These are phyloP conservation scores for Aspergillus cristatus DNA, from an alignment of 495 filamentous ascomycete genomes.

Conservation along the genomic window DNA sequence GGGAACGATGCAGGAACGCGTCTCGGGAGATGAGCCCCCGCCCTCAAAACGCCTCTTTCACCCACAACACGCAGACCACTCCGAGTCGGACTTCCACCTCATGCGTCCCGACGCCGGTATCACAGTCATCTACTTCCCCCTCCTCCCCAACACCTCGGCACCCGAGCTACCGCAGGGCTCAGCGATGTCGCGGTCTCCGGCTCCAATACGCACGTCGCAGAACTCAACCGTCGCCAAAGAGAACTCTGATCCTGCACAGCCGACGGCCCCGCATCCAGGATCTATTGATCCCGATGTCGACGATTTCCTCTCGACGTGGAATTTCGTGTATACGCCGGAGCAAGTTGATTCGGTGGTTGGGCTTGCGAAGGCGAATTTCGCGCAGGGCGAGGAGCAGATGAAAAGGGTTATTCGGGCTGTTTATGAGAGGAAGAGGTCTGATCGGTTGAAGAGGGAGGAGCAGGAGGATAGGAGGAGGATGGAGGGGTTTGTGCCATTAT, in stretches of 20 bases:
- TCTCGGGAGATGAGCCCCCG: slow-evolving; percentile 51
- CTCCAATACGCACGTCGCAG: slow-evolving; percentile 12
- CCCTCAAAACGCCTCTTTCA: slow-evolving; percentile 51
- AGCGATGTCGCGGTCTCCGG: slow-evolving; percentile 14
- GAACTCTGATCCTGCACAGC: slow-evolving; percentile 11
- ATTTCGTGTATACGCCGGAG: slow-evolving; percentile 85
- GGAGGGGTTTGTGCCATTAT: slow-evolving; percentile 33
- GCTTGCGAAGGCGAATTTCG: slow-evolving; percentile 79
- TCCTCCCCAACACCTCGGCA: slow-evolving; percentile 61
- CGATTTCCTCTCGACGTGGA: slow-evolving; percentile 93
- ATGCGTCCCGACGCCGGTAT: slow-evolving; percentile 74
- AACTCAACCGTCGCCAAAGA: slow-evolving; percentile 5
- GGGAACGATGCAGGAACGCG: slow-evolving; percentile 64
- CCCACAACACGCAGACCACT: slow-evolving; percentile 18
- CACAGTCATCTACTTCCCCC: slow-evolving; percentile 82
- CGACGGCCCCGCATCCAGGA: slow-evolving; percentile 43
- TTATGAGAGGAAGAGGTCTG: slow-evolving; percentile 78
- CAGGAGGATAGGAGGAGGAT: slow-evolving; percentile 35
- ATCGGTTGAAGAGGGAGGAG: slow-evolving; percentile 51
- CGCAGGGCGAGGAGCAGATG: slow-evolving; percentile 66
- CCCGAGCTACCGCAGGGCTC: slow-evolving; percentile 22
- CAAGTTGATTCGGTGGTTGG: slow-evolving; percentile 74
- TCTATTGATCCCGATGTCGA: slow-evolving; percentile 70
- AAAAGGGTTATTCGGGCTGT: slow-evolving; percentile 76
- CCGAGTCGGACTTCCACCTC: slow-evolving; percentile 61